Evolutionary conservation across 306 rosid genomes (phyloP).

Genomic region (Heteromeles arbutifolia): DNA sequence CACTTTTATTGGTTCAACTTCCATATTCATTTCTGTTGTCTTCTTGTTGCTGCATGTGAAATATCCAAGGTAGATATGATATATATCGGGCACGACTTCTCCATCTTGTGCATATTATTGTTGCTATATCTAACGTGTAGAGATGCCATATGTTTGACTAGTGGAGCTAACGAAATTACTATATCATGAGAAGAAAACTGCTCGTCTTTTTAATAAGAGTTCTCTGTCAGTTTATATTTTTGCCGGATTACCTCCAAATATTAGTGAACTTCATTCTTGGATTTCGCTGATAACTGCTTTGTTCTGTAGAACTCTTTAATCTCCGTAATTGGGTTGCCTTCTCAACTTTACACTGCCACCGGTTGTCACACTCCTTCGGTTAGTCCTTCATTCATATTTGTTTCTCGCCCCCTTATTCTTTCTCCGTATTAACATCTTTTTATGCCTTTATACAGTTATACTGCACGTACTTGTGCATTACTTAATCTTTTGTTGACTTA

Average conservation of each 20-base stretch:
- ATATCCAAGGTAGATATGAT: constrained; percentile 49
- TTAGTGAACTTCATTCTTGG: neutral
- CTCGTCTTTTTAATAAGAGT: neutral
- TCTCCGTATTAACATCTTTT: neutral
- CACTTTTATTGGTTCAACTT: constrained; percentile 60
- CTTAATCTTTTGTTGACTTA: no score
- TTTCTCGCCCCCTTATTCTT: neutral
- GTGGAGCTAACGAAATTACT: no score
- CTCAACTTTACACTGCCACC: neutral
- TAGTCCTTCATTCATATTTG: neutral
- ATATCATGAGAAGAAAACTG: no score
- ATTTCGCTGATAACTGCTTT: constrained; percentile 1
- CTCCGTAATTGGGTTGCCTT: neutral
- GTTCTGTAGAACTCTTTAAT: constrained; percentile 4
- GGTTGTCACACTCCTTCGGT: neutral
- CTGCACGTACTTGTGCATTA: no score
- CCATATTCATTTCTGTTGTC: constrained; percentile 54
- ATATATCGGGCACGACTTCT: neutral
- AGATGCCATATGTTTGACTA: neutral
- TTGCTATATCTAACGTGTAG: neutral
- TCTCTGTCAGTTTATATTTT: neutral
- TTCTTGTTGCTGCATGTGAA: constrained; percentile 81
- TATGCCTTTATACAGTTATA: neutral
- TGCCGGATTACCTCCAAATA: neutral
- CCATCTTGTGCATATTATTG: neutral